Conservation (phyloP, 768 basidiomycete genomes). For the Russula sp. region DNA sequence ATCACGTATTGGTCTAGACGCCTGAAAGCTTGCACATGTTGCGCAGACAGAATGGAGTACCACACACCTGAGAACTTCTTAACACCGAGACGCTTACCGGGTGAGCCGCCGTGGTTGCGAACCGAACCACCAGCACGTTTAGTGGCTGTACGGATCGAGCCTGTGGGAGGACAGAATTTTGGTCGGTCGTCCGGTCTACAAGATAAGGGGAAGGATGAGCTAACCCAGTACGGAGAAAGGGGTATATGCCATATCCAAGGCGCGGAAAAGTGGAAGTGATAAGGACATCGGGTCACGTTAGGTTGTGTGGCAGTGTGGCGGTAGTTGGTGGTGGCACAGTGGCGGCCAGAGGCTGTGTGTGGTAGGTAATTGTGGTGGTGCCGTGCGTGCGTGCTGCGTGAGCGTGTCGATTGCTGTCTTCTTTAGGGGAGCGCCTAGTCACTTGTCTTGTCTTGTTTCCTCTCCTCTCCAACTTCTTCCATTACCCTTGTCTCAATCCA, state of each 20-base stretch:
- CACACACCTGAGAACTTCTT: constrained; percentile 90
- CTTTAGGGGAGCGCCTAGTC: neutral
- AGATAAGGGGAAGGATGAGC: neutral
- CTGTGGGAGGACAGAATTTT: constrained; percentile 28
- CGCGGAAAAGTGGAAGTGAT: constrained; percentile 38
- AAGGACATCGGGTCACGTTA: constrained; percentile 37
- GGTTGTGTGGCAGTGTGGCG: neutral
- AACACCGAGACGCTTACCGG: constrained; percentile 88
- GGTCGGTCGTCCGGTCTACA: constrained; percentile 26
- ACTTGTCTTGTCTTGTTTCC: neutral
- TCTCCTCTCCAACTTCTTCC: neutral
- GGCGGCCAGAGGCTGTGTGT: too few relatives aligned
- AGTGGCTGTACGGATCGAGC: constrained; percentile 84
- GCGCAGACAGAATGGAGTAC: neutral
- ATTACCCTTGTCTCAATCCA: constrained; percentile 27
- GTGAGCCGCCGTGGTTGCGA: constrained; percentile 87
- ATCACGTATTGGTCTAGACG: constrained; percentile 78
- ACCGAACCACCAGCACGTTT: constrained; percentile 95
- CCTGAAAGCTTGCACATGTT: neutral
- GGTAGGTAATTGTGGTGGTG: neutral
- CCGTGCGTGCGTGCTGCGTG: neutral
- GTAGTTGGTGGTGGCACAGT: neutral
- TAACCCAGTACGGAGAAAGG: constrained; percentile 48
- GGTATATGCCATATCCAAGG: constrained; percentile 32
- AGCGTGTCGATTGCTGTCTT: too few relatives aligned